phyloP scores from a whole-genome alignment of 1,284 basidiomycete genomes.

The Leccinum angustisporum region DNA sequence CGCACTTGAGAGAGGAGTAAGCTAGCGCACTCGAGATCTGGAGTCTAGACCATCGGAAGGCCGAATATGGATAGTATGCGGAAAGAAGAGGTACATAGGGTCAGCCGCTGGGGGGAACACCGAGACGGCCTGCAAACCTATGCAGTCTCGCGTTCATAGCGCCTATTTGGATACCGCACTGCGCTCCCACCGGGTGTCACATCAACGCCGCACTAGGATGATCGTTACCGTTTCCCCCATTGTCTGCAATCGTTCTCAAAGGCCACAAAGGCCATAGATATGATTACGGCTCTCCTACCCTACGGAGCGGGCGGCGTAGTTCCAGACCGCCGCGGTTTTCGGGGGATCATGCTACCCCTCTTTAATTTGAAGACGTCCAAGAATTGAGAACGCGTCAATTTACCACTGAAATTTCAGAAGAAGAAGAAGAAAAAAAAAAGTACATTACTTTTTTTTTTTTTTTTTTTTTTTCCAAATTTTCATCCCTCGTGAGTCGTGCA shows the following conservation, averaged over 20 bases:
- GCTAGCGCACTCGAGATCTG: not conserved
- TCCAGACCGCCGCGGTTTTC: not conserved
- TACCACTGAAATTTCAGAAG: not conserved
- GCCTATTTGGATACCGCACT: slow-evolving; percentile 1
- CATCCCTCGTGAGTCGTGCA: not conserved
- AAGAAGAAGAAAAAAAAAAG: not conserved
- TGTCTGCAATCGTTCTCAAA: not conserved
- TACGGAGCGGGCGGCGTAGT: slow-evolving; percentile 1
- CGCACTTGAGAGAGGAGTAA: not conserved
- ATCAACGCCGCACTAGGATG: slow-evolving; percentile 1
- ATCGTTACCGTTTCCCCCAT: not conserved
- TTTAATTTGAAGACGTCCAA: not conserved
- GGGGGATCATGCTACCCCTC: slow-evolving; percentile 4
- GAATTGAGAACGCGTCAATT: not conserved
- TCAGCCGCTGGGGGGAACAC: not conserved
- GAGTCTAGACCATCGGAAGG: not conserved
- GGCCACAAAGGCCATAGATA: not conserved
- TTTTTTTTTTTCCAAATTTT: not conserved
- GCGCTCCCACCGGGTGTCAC: slow-evolving; percentile 6
- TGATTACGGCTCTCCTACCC: slow-evolving; percentile 1
- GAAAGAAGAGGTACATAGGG: not conserved
- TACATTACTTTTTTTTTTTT: too few relatives aligned
- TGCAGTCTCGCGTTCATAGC: slow-evolving; percentile 15
- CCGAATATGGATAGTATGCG: not conserved
- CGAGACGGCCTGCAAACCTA: not conserved